Conservation (phyloP, 768 basidiomycete species). For the Boletus reticulatus region DNA sequence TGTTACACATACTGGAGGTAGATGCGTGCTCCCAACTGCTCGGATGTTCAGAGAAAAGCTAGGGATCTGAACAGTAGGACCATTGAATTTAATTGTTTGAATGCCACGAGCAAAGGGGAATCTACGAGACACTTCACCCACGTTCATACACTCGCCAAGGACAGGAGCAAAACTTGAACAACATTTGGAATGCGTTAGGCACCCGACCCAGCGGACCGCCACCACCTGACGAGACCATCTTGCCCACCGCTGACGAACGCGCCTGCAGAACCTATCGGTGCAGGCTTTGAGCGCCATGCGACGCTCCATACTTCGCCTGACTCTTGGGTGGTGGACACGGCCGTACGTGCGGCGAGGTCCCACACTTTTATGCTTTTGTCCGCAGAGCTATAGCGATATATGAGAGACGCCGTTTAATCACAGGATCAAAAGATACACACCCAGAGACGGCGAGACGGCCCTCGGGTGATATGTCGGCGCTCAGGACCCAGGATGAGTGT, state of each 20-base stretch:
- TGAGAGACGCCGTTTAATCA: neutral
- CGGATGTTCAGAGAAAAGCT: too few relatives aligned
- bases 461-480: constrained; percentile 79
- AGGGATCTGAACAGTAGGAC: too few relatives aligned
- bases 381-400: constrained; percentile 53
- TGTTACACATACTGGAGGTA: too few relatives aligned
- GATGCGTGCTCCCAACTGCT: too few relatives aligned
- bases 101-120: neutral
- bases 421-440: constrained; percentile 39
- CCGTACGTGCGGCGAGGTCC: constrained; percentile 73
- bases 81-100: too few relatives aligned
- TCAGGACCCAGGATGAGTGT: constrained; percentile 90
- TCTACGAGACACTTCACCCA: constrained; percentile 1
- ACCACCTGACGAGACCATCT: constrained; percentile 74
- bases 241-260: constrained; percentile 73
- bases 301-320: constrained; percentile 83
- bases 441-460: constrained; percentile 77
- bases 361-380: constrained; percentile 87
- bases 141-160: neutral
- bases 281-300: constrained; percentile 69
- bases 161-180: neutral
- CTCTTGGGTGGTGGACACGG: constrained; percentile 76
- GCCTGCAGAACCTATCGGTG: constrained; percentile 53
- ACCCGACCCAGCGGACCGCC: constrained; percentile 64
- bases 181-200: constrained; percentile 1